phyloP scores from a whole-genome alignment of 306 rosid species.

The Trifolium pratense region DNA sequence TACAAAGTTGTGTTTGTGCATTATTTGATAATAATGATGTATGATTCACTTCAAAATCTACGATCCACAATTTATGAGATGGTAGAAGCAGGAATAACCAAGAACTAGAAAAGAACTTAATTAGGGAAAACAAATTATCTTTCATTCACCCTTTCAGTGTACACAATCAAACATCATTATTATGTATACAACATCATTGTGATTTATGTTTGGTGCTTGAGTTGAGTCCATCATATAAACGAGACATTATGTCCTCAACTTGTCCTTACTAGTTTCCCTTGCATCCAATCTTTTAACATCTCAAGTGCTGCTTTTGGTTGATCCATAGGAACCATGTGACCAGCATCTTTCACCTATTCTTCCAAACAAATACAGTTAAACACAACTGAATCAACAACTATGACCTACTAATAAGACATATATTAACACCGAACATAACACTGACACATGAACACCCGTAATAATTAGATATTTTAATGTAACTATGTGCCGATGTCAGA shows the following conservation, averaged over 20 bases:
- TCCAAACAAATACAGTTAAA: constrained; percentile 20
- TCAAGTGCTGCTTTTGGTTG: constrained; percentile 83
- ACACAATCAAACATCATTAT: constrained; percentile 19
- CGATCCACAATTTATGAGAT: background rate
- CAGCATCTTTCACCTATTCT: constrained; percentile 72
- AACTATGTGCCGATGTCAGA: no score
- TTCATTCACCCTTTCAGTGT: background rate
- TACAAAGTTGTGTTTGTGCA: no score
- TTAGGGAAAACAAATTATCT: no score
- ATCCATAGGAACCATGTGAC: constrained; percentile 97
- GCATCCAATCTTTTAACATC: constrained; percentile 82
- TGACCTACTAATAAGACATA: background rate
- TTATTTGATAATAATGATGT: no score
- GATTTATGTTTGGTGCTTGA: constrained; percentile 8
- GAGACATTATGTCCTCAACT: constrained; percentile 42
- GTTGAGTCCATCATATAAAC: constrained; percentile 46
- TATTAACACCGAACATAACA: background rate
- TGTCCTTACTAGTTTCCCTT: constrained; percentile 56
- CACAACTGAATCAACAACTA: constrained; percentile 21
- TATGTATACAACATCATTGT: constrained; percentile 32
- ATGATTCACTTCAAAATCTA: no score
- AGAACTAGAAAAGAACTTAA: background rate
- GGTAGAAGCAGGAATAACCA: background rate
- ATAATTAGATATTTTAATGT: no score
- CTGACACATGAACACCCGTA: no score